A percentile compares a stretch with the other conserved stretches of the same genome.
These are phyloP conservation scores for Coemansia sp. DNA, from an alignment of 192 early-diverging fungal species.

Conservation along the genomic window DNA sequence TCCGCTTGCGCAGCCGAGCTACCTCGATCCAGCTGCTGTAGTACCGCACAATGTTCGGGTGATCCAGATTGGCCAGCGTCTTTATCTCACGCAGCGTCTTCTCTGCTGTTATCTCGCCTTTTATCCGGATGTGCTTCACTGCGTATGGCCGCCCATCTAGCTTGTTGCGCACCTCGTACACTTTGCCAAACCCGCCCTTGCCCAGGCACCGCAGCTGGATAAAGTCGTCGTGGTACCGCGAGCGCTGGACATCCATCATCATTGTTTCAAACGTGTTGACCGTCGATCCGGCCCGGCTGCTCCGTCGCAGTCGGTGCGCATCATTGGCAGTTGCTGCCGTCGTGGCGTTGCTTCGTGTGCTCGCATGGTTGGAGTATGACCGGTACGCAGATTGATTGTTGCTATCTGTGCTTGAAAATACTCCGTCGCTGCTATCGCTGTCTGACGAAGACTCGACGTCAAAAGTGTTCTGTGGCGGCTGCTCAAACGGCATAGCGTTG, in stretches of 20 bases:
- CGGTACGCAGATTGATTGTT: neutral
- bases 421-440: neutral
- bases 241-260: conserved; percentile 48
- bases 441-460: neutral
- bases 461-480: neutral
- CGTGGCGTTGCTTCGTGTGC: neutral
- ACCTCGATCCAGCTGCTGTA: conserved; percentile 90
- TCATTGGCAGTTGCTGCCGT: conserved; percentile 5
- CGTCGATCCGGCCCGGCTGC: neutral
- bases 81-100: conserved; percentile 92
- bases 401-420: neutral
- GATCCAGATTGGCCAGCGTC: conserved; percentile 77
- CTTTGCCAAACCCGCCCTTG: conserved; percentile 90
- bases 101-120: conserved; percentile 55
- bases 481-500: neutral
- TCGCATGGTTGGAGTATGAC: neutral
- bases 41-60: conserved; percentile 92
- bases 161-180: conserved; percentile 78
- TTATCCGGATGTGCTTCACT: conserved; percentile 79
- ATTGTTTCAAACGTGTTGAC: conserved; percentile 33
- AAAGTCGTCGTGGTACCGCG: conserved; percentile 83
- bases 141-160: conserved; percentile 91
- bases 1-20: conserved; percentile 30
- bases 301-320: conserved; percentile 1
- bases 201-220: conserved; percentile 76